Evolutionary conservation across 2,329 filamentous ascomycete species (phyloP).

Genomic region (Penicillium sp.): DNA sequence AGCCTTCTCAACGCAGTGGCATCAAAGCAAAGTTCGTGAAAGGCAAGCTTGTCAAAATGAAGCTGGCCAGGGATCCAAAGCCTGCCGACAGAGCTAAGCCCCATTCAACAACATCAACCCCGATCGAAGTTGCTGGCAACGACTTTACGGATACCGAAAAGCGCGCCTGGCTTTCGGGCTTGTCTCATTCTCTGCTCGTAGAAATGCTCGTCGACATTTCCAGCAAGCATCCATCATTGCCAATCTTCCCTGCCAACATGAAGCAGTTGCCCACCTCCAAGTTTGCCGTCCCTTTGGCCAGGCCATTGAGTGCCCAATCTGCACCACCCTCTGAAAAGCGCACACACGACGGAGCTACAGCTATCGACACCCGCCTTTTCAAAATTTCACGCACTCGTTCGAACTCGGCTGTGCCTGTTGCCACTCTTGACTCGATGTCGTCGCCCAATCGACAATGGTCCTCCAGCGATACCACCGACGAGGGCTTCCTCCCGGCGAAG

Average conservation of each 20-base stretch:
- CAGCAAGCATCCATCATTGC: conserved; percentile 61
- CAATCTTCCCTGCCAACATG: conserved; percentile 57
- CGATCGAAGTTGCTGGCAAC: conserved; percentile 28
- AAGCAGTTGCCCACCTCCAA: conserved; percentile 24
- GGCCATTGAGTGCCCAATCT: neutral
- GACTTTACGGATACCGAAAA: conserved; percentile 48
- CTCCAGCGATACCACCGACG: neutral
- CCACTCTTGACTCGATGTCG: neutral
- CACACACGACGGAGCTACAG: conserved; percentile 9
- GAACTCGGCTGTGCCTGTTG: neutral
- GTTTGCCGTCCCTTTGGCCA: conserved; percentile 12
- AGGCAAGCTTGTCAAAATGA: conserved; percentile 3
- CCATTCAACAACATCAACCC: conserved; percentile 9
- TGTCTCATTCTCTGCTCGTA: conserved; percentile 62
- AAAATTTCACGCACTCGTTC: conserved; percentile 5
- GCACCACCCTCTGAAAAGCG: conserved; percentile 3
- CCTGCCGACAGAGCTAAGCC: conserved; percentile 1
- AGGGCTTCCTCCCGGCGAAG: neutral
- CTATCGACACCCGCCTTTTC: conserved; percentile 1
- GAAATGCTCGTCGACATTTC: conserved; percentile 63
- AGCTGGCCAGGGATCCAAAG: neutral
- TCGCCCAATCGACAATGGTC: neutral
- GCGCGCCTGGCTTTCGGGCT: conserved; percentile 60
- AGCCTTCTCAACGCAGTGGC: conserved; percentile 48
- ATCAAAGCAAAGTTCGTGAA: conserved; percentile 28